Base-by-base conservation (phyloP, 2,329 filamentous ascomycete genomes). In the Fusarium napiforme region DNA sequence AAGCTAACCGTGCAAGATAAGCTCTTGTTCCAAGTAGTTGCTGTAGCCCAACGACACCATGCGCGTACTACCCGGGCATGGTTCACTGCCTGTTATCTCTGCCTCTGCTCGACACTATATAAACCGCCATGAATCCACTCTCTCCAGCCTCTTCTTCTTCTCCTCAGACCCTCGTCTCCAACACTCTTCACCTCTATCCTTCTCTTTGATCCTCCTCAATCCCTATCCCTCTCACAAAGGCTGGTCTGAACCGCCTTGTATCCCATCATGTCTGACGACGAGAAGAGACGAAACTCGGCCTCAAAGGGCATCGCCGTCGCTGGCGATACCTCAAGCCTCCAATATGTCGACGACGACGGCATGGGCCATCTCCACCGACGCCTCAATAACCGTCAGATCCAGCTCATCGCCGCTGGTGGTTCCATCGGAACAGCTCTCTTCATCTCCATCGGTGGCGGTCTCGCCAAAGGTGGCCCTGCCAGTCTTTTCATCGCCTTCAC, bases 381-480 rank as follows among this genome's bases (percentile, higher is more conserved):
- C 30, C 72, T 74, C 32, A 65, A 65, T 40, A 74, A 74, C 59
- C 64, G 72, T 40, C 72, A 74, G 60, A 72, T 74, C 68, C 72
- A 74, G 71, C 77, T 88, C 53, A 73, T 73, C 42, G 71, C 71
- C n/a, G 71, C 71, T 2, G 71, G 71, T 61, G 71, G 71, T 21
- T 73, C 71, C 23, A 74, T 73, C 30, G 71, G 71, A 59, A 73
- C 71, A 18, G 71, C 71, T 52, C 71, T 73, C 39, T 73, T 73
- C 67, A 73, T 73, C 67, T 74, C 71, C 46, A 73, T 73, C 55
- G 71, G 71, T 61, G 71, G 71, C 9, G 71, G 71, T 53, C 71
- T 73, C 28, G 71, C 71, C 58, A 74, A 50, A 36, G 71, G 71
- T 4, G 71, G 71, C 2, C 71, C 71, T 19, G 71, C 47, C 28